Conservation (phyloP, 441 rosid species). For the Populus hybrid region DNA sequence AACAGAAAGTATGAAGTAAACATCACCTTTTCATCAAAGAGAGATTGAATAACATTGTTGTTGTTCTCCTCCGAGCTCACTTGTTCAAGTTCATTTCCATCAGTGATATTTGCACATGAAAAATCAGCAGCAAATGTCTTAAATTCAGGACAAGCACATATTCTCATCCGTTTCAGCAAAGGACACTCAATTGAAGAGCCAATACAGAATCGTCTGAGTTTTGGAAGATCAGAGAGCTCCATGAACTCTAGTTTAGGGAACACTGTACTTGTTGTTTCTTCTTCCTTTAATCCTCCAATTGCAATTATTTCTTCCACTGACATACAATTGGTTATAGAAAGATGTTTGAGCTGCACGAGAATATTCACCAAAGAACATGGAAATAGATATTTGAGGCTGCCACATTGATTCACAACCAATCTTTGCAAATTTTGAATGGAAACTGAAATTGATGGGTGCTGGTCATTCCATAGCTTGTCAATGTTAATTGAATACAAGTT, state of each 20-base stretch:
- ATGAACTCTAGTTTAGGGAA: not conserved
- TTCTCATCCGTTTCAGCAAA: not conserved
- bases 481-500: not conserved
- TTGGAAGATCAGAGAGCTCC: not conserved
- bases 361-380: not conserved
- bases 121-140: not conserved
- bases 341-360: constrained; percentile 15
- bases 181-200: constrained; percentile 2
- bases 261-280: not conserved
- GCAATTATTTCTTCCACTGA: constrained; percentile 9
- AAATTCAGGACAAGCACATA: not conserved
- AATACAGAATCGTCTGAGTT: constrained; percentile 2
- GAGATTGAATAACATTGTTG: not conserved
- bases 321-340: constrained; percentile 2
- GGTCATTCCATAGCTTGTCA: constrained; percentile 12
- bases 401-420: constrained; percentile 3
- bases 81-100: not conserved
- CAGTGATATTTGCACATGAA: too few relatives aligned
- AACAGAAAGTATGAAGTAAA: not conserved
- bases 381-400: constrained; percentile 12
- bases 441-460: not conserved
- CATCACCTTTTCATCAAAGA: constrained; percentile 17
- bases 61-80: not conserved
- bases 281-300: not conserved
- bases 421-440: not conserved